These are phyloP conservation scores for Cucurbita maxima DNA, from an alignment of 306 rosid species.

Conservation along the genomic window DNA sequence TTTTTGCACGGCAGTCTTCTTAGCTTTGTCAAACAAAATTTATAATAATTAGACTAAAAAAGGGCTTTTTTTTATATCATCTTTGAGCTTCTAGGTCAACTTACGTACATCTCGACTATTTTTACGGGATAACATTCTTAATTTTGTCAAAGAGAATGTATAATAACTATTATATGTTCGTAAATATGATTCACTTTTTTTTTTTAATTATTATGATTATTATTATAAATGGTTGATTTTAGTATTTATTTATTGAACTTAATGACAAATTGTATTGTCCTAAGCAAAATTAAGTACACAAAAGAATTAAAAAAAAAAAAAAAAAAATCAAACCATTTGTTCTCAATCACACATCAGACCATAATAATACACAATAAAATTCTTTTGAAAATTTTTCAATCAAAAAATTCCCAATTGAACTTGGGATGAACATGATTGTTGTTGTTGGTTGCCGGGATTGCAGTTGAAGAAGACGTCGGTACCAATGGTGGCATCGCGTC, in stretches of 20 bases:
- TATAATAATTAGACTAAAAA: no score
- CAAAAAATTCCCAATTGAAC: slow-evolving; percentile 15
- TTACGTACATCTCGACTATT: no score
- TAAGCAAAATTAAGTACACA: slow-evolving; percentile 6
- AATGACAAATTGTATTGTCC: slow-evolving; percentile 1
- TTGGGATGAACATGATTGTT: neutral
- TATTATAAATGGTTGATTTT: no score
- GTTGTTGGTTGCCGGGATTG: neutral
- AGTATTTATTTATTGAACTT: neutral
- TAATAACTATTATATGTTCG: no score
- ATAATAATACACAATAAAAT: neutral
- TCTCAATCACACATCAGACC: neutral
- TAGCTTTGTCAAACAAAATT: no score
- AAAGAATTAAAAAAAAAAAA: neutral
- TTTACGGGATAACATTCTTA: no score
- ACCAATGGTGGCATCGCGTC: slow-evolving; percentile 21
- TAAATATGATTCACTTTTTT: no score
- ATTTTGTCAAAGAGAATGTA: no score
- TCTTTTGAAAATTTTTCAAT: neutral
- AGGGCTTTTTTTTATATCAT: no score
- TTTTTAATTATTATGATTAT: no score
- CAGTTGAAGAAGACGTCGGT: neutral
- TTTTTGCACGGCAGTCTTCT: no score
- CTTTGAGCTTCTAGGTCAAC: no score
- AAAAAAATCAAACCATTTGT: neutral